Evolutionary conservation across 2,329 filamentous ascomycete genomes (phyloP), one percentile per base, ranked within the genome.

Genomic region (Aspergillus uvarum): DNA sequence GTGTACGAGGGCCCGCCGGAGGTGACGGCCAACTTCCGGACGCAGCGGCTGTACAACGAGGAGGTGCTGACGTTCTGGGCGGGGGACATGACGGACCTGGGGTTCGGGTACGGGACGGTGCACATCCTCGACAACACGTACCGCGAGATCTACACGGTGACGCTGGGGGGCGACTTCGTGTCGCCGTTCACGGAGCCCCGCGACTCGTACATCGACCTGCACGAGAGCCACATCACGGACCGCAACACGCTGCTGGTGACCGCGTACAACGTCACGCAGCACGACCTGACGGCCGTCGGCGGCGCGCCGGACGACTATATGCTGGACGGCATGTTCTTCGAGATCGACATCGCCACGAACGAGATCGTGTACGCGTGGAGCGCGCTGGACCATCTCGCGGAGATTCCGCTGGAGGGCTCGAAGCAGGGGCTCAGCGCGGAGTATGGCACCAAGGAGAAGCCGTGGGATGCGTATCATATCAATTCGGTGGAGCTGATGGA

Each of bases 41-140:
- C 74, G 1, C 74, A 77, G 62, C 67, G 64, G 29, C 64, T 76
- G n/a, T 69, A 69, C 56, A 71, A 70, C 14, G 35, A 68, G 16
- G 69, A 72, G 44, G 74, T 76, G 21, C 65, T 77, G 50, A 76
- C 72, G 21, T 77, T 73, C 63, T 77, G 73, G 73, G 68, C 70
- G 22, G 74, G 73, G 0, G 53, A 71, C 21, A 67, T 70, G 61
- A 66, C 64, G 26, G 56, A 65, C 4, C 49, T 72, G 53, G 71
- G 70, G 1, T 72, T 66, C 29, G 71, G 71, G 8, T 73, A 71
- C 56, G 72, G 71, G 22, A 60, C 63, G 3, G 67, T 72, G 4
- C 70, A 73, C 22, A 69, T 75, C 51, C 70, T 75, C 16, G 72
- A 75, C 60, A 66, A 69, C 29, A 74, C 68, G 24, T 75, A 76